These are phyloP conservation scores for Fagus sylvatica DNA, from an alignment of 306 rosid species.

Conservation along the genomic window DNA sequence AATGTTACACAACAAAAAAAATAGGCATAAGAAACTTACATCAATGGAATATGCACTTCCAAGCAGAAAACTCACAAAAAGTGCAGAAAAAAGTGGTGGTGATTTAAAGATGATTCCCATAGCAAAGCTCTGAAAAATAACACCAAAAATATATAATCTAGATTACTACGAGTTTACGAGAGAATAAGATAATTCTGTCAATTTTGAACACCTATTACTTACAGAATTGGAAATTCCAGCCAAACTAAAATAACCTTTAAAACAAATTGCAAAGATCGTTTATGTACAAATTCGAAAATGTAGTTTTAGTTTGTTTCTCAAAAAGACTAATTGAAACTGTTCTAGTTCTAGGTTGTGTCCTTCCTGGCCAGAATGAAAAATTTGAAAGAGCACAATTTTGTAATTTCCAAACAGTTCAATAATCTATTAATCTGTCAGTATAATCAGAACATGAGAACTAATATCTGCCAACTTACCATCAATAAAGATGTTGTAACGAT, in stretches of 20 bases:
- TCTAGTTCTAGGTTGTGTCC: too few species aligned
- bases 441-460: background rate
- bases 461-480: slow-evolving; percentile 9
- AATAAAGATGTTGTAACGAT: slow-evolving; percentile 16
- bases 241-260: background rate
- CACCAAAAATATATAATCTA: background rate
- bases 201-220: background rate
- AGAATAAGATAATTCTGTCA: too few species aligned
- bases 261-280: background rate
- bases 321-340: too few species aligned
- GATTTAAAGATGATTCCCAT: slow-evolving; percentile 29
- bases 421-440: background rate
- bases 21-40: slow-evolving; percentile 3
- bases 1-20: background rate
- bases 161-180: too few species aligned
- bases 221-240: background rate
- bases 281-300: too few species aligned
- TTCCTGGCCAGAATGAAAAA: too few species aligned
- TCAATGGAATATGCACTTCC: slow-evolving; percentile 30
- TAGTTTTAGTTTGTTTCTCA: too few species aligned
- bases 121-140: slow-evolving; percentile 21
- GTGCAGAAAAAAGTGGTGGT: slow-evolving; percentile 18
- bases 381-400: too few species aligned
- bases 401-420: background rate
- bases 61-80: slow-evolving; percentile 16